Conservation (phyloP, 805 yeast genomes). For the Wickerhamomyces hampshirensis region DNA sequence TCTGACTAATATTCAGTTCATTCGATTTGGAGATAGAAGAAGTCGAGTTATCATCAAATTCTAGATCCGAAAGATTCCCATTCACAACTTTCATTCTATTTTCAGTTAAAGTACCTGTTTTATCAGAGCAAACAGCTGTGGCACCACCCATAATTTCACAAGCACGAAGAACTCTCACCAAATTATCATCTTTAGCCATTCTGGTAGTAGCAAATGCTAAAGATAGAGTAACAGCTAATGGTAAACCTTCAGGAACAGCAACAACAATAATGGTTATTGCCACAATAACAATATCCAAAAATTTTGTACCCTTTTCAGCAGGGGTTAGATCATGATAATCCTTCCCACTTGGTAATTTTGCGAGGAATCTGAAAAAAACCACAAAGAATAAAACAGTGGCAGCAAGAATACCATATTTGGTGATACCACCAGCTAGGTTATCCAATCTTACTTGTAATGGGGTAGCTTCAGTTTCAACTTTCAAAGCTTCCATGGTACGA, state of each 20-base stretch:
- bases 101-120: constrained; percentile 95
- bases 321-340: constrained; percentile 40
- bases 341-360: constrained; percentile 51
- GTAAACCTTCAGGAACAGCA: constrained; percentile 99
- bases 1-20: constrained; percentile 10
- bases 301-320: constrained; percentile 78
- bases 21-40: constrained; percentile 12
- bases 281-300: constrained; percentile 81
- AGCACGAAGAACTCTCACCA: constrained; percentile 88
- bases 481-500: constrained; percentile 77
- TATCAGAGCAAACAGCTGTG: constrained; percentile 94
- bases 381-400: constrained; percentile 79
- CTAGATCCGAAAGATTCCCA: constrained; percentile 59
- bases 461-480: constrained; percentile 74
- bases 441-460: constrained; percentile 84
- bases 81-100: constrained; percentile 87
- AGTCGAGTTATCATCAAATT: constrained; percentile 44
- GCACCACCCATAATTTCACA: constrained; percentile 99
- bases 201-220: constrained; percentile 97
- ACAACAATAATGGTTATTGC: constrained; percentile 92
- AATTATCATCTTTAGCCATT: constrained; percentile 94
- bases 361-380: constrained; percentile 69
- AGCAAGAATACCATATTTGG: constrained; percentile 88
- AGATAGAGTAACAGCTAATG: constrained; percentile 94
- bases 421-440: constrained; percentile 84